Conservation (phyloP, 495 filamentous ascomycete genomes). For the Aspergillus steynii region DNA sequence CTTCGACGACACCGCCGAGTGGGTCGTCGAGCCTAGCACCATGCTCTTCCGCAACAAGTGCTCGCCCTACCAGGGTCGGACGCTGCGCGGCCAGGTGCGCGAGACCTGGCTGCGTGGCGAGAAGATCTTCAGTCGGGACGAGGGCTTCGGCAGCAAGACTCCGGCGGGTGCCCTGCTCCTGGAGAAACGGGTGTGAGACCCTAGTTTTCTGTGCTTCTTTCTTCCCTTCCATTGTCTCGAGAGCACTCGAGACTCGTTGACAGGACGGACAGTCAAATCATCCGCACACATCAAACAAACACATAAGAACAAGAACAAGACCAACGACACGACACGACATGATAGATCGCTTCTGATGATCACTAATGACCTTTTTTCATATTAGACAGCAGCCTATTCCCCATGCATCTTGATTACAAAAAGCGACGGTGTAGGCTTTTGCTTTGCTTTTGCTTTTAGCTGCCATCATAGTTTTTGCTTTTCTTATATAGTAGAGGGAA, state of each 20-base stretch:
- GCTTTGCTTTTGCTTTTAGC: constrained; percentile 6
- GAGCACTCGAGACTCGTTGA: constrained; percentile 17
- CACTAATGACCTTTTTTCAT: constrained; percentile 16
- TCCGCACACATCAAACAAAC: not conserved
- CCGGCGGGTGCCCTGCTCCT: constrained; percentile 63
- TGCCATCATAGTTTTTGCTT: not conserved
- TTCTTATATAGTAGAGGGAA: constrained; percentile 4
- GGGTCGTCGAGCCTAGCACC: constrained; percentile 61
- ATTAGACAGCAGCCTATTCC: constrained; percentile 11
- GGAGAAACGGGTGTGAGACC: constrained; percentile 50
- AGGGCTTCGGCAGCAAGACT: constrained; percentile 60
- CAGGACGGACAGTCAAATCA: constrained; percentile 9
- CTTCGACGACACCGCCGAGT: constrained; percentile 82
- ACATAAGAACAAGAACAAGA: not conserved
- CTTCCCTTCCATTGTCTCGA: constrained; percentile 11
- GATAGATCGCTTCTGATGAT: constrained; percentile 17
- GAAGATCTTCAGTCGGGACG: constrained; percentile 66
- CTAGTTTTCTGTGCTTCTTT: constrained; percentile 5
- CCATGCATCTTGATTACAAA: constrained; percentile 11
- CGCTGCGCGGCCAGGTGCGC: constrained; percentile 73
- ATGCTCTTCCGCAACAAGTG: constrained; percentile 98
- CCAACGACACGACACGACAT: constrained; percentile 5
- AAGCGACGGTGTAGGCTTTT: constrained; percentile 18
- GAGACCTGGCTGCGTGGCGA: constrained; percentile 89
- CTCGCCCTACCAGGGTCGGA: constrained; percentile 86